These are phyloP conservation scores for Melastoma candidum DNA, from an alignment of 441 rosid genomes.

Conservation along the genomic window DNA sequence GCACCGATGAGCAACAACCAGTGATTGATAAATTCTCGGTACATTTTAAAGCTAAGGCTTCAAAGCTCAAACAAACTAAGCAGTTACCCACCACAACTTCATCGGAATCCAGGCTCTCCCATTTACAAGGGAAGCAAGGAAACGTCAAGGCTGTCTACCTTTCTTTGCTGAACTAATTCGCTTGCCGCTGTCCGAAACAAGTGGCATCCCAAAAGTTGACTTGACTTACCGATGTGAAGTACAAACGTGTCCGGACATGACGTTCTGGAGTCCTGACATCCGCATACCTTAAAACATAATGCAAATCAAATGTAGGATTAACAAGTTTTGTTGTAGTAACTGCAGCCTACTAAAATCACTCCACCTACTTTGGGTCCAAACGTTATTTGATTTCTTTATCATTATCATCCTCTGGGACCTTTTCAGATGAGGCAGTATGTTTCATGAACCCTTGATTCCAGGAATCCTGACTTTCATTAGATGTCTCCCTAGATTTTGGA, in stretches of 20 bases:
- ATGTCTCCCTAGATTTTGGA: constrained; percentile 1
- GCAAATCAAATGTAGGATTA: constrained; percentile 5
- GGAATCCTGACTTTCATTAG: constrained; percentile 4
- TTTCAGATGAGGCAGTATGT: constrained; percentile 2
- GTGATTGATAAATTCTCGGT: too few relatives aligned
- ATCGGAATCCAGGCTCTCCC: too few relatives aligned
- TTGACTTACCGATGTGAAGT: constrained; percentile 92
- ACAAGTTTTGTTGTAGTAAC: constrained; percentile 9
- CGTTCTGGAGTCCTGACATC: constrained; percentile 99
- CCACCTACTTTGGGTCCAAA: constrained; percentile 78
- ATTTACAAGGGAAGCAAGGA: too few relatives aligned
- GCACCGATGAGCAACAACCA: too few relatives aligned
- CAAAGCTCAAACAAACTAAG: too few relatives aligned
- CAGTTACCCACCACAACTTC: too few relatives aligned
- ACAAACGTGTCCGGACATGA: constrained; percentile 95
- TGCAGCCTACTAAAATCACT: constrained; percentile 4
- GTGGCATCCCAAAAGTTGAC: background rate
- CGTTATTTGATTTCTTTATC: constrained; percentile 97
- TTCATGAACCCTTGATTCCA: constrained; percentile 4
- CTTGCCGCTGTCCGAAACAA: background rate
- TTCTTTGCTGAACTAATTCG: too few relatives aligned
- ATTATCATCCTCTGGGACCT: constrained; percentile 89
- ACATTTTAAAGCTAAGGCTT: too few relatives aligned
- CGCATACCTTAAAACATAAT: constrained; percentile 60
- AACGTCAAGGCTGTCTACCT: too few relatives aligned